Evolutionary conservation across 495 filamentous ascomycete species (phyloP).

Genomic region (Clohesyomyces aquaticus): DNA sequence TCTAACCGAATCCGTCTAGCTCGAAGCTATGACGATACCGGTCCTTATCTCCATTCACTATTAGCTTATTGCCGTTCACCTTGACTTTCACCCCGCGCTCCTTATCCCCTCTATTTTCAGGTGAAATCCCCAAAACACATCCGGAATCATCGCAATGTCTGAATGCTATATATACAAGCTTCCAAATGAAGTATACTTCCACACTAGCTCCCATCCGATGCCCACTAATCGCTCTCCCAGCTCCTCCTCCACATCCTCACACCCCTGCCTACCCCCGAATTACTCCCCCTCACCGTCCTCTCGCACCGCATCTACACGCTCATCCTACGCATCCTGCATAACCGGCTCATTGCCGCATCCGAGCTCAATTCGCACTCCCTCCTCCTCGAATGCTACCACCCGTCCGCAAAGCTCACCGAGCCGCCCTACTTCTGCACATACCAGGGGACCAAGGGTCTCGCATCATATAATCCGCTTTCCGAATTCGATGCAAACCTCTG

Average conservation of each 20-base stretch:
- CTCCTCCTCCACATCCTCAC: slow-evolving; percentile 68
- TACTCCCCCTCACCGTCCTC: slow-evolving; percentile 64
- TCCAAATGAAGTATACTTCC: slow-evolving; percentile 54
- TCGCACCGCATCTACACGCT: slow-evolving; percentile 70
- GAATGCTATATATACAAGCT: slow-evolving; percentile 49
- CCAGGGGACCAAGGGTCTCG: slow-evolving; percentile 59
- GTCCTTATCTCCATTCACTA: slow-evolving; percentile 6
- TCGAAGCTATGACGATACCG: slow-evolving; percentile 26
- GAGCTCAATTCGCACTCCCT: slow-evolving; percentile 62
- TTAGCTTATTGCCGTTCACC: slow-evolving; percentile 4
- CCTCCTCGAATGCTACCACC: slow-evolving; percentile 78
- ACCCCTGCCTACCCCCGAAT: slow-evolving; percentile 59
- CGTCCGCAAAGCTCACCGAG: slow-evolving; percentile 66
- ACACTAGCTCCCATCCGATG: not conserved
- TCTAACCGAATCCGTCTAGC: not conserved
- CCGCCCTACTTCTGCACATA: slow-evolving; percentile 72
- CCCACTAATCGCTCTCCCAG: slow-evolving; percentile 48
- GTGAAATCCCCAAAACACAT: too few relatives aligned
- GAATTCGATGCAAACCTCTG: slow-evolving; percentile 36
- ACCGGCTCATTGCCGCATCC: slow-evolving; percentile 62
- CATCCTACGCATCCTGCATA: slow-evolving; percentile 68
- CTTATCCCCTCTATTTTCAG: too few relatives aligned
- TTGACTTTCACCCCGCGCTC: not conserved
- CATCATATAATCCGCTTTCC: not conserved
- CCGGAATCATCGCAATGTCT: slow-evolving; percentile 25